Conservation (phyloP, 179 eudicot genomes). For the Beta corolliflora region DNA sequence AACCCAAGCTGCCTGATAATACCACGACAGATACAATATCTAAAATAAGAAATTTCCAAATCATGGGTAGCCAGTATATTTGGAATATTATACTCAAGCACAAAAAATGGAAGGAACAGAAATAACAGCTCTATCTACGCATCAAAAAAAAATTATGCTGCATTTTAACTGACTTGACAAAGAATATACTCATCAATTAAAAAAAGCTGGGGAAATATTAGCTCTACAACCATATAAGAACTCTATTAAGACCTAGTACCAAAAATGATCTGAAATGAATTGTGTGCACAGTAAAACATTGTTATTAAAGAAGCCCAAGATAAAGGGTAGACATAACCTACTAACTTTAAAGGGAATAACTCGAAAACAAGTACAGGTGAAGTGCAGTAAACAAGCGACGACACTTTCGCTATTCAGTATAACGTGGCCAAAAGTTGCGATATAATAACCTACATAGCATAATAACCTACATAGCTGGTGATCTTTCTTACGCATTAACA, state of each 20-base stretch:
- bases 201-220: not conserved
- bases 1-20: constrained; percentile 95
- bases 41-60: not conserved
- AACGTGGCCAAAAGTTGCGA: not conserved
- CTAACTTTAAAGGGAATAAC: not conserved
- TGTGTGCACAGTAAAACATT: not conserved
- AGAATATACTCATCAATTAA: not conserved
- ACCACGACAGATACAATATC: not conserved
- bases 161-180: not conserved
- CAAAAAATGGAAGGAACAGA: not conserved
- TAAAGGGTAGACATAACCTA: not conserved
- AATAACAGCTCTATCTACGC: not conserved
- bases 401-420: not conserved
- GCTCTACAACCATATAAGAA: no score
- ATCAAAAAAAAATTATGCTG: not conserved
- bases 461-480: not conserved
- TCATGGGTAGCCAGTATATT: not conserved
- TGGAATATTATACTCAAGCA: not conserved
- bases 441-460: not conserved
- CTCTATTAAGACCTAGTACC: not conserved
- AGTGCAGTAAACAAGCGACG: not conserved
- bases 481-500: not conserved
- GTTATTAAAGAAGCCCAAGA: not conserved
- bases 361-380: not conserved
- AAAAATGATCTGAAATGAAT: not conserved